Evolutionary conservation across 2,329 filamentous ascomycete genomes (phyloP).

Genomic region (Penicillium rolfsii): DNA sequence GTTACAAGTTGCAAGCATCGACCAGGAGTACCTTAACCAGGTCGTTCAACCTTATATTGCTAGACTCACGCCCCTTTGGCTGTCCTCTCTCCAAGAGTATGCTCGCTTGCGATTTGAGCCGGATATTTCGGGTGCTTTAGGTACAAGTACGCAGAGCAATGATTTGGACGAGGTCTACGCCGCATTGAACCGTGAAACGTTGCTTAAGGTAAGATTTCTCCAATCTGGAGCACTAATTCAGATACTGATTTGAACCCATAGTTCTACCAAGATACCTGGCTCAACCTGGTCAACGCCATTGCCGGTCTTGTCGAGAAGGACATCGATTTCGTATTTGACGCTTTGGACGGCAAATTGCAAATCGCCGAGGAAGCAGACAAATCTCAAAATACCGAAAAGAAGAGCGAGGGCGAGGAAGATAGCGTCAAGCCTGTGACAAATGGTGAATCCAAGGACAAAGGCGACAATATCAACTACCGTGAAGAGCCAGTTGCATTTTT

Average conservation of each 20-base stretch:
- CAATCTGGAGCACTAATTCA: neutral
- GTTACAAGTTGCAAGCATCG: slow-evolving; percentile 89
- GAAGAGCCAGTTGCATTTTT: slow-evolving; percentile 98
- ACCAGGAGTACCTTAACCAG: slow-evolving; percentile 85
- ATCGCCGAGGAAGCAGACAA: slow-evolving; percentile 32
- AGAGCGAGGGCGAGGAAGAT: slow-evolving; percentile 29
- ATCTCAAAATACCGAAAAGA: slow-evolving; percentile 15
- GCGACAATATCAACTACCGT: slow-evolving; percentile 89
- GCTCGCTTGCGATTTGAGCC: slow-evolving; percentile 92
- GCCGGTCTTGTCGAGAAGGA: slow-evolving; percentile 97
- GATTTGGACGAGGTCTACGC: slow-evolving; percentile 94
- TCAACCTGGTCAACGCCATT: slow-evolving; percentile 95
- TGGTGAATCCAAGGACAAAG: slow-evolving; percentile 54
- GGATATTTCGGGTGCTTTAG: slow-evolving; percentile 89
- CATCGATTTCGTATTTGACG: slow-evolving; percentile 96
- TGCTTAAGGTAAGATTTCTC: slow-evolving; percentile 63
- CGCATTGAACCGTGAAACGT: slow-evolving; percentile 88
- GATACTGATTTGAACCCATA: slow-evolving; percentile 28
- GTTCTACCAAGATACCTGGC: slow-evolving; percentile 97
- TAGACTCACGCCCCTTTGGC: slow-evolving; percentile 87
- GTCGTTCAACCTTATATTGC: slow-evolving; percentile 90
- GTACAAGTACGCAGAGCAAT: slow-evolving; percentile 77
- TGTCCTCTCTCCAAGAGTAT: slow-evolving; percentile 90
- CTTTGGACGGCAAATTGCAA: slow-evolving; percentile 77
- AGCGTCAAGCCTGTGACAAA: slow-evolving; percentile 20